Base-by-base conservation (phyloP, 495 filamentous ascomycete species). In the Hypoxylon intermedium region DNA sequence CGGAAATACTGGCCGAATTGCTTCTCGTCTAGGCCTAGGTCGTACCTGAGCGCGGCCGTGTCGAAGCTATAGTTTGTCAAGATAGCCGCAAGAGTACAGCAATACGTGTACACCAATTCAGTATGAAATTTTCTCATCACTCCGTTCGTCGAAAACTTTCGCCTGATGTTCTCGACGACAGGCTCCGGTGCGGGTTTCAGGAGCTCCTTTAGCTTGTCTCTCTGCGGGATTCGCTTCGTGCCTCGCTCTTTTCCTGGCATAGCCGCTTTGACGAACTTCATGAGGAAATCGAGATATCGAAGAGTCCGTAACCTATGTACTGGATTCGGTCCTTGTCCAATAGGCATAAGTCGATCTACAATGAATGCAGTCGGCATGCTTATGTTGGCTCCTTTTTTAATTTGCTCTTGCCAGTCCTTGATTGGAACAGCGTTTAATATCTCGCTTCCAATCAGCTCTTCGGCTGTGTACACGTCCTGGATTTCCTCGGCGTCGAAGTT, bases 31-130 rank as follows among this genome's bases (percentile, higher is more conserved):
- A 97, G 64, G 55, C 82, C 81, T 38, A 98, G 76, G 69, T 98
- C 94, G 41, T 89, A 85, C 53, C 85, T 83, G 57, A 98, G 74
- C 67, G 92, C 84, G 18, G 80, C 79, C 9, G 86, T 86, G 71
- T 97, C 90, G 19, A 91, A 88, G 37, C 87, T 85, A 60, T 87
- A 91, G 58, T 89, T 84, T 63, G 95, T 91, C 7, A 93, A 78
- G 33, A 89, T 80, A 67, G 89, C 75, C 11, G 87, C 81, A 11
- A 89, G 75, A 2, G 84, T 85, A 62, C 85, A 89, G 72, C 86
- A 81, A 60, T 89, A 86, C 23, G 86, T 88, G 65, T 85, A 84
- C 15, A 90, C 74, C 49, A 87, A 75, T 49, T 88, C 87, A 16
- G 79, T 53, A 60, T 90, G 83, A 70, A 83, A 79, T 64, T 85